phyloP scores from a whole-genome alignment of 768 basidiomycete species.

The Lyophyllum semitale region DNA sequence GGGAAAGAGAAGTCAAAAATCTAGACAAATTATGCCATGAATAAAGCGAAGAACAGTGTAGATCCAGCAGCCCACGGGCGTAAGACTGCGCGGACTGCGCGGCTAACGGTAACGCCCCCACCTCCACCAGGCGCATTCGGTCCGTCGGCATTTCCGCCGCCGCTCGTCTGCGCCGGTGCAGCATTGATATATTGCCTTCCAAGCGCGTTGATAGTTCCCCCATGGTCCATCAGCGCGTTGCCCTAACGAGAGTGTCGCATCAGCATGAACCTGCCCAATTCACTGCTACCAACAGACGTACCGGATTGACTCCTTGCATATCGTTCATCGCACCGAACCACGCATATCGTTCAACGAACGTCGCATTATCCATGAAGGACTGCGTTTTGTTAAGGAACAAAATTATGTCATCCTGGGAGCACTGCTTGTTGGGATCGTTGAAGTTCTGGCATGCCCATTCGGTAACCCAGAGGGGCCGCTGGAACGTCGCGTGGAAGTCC shows the following conservation, averaged over 20 bases:
- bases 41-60: neutral
- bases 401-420: constrained; percentile 43
- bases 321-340: constrained; percentile 63
- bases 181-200: constrained; percentile 49
- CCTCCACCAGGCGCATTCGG: constrained; percentile 8
- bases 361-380: constrained; percentile 51
- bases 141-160: constrained; percentile 7
- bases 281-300: constrained; percentile 17
- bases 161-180: constrained; percentile 3
- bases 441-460: constrained; percentile 63
- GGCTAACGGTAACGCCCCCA: neutral
- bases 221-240: constrained; percentile 43
- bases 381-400: constrained; percentile 54
- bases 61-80: neutral
- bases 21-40: neutral
- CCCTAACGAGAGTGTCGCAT: constrained; percentile 23
- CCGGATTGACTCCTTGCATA: constrained; percentile 49
- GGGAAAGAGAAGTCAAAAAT: no score
- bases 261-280: no score
- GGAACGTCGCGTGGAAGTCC: constrained; percentile 30
- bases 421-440: constrained; percentile 42
- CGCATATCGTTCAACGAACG: constrained; percentile 59
- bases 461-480: constrained; percentile 58
- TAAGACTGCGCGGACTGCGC: neutral
- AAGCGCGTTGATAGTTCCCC: constrained; percentile 47